Evolutionary conservation across 495 filamentous ascomycete genomes (phyloP).

Genomic region (Alectoria sarmentosa): DNA sequence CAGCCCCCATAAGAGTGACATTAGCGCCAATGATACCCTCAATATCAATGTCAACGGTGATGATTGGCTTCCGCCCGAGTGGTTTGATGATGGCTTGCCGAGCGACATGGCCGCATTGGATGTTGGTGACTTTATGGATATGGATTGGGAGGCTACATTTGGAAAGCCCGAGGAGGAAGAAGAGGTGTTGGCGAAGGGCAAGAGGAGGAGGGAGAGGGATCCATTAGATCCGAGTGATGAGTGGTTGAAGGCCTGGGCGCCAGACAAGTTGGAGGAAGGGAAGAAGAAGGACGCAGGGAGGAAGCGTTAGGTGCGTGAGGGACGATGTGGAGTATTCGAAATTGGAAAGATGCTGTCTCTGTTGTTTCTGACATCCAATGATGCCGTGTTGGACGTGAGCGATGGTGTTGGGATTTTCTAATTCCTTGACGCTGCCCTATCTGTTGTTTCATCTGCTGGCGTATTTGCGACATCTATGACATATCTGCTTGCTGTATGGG

Average conservation of each 20-base stretch:
- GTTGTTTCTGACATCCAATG: not conserved
- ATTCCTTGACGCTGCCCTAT: not conserved
- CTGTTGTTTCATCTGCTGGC: not conserved
- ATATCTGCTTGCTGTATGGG: not conserved
- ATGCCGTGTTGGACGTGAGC: not conserved
- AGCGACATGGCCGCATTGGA: slow-evolving; percentile 15
- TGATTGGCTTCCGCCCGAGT: slow-evolving; percentile 32
- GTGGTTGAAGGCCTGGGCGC: slow-evolving; percentile 25
- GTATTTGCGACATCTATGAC: not conserved
- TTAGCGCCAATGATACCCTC: slow-evolving; percentile 24
- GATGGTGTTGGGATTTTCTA: not conserved
- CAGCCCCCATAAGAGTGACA: slow-evolving; percentile 27
- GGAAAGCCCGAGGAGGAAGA: slow-evolving; percentile 32
- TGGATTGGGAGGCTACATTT: slow-evolving; percentile 29
- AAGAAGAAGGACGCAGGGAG: slow-evolving; percentile 23
- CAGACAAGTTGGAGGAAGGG: slow-evolving; percentile 15
- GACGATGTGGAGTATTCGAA: slow-evolving; percentile 1
- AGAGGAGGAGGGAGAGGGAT: slow-evolving; percentile 25
- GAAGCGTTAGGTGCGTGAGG: slow-evolving; percentile 32
- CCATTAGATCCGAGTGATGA: slow-evolving; percentile 28
- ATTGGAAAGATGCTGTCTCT: not conserved
- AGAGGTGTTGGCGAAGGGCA: slow-evolving; percentile 24
- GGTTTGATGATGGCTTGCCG: slow-evolving; percentile 26
- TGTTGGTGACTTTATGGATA: slow-evolving; percentile 16
- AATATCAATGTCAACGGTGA: slow-evolving; percentile 29